These are phyloP conservation scores for Dimocarpus longan DNA, from an alignment of 345 rosid species.

Conservation along the genomic window DNA sequence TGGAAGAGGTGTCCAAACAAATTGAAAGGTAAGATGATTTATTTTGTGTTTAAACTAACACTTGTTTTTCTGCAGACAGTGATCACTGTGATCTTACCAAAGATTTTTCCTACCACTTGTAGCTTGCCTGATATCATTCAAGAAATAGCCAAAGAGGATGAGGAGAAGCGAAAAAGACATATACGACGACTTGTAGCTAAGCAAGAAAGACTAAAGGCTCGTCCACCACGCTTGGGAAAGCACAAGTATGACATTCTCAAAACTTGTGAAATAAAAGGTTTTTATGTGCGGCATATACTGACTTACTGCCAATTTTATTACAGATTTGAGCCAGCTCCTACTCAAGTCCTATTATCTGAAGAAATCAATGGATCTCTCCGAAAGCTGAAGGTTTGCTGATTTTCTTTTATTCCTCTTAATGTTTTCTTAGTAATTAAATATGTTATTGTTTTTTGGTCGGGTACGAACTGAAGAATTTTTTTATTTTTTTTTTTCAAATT, in stretches of 20 bases:
- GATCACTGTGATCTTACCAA: constrained; percentile 20
- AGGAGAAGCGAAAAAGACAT: constrained; percentile 67
- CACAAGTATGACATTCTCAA: constrained; percentile 61
- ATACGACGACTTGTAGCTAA: constrained; percentile 56
- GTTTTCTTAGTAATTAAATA: too few relatives aligned
- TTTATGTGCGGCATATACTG: background rate
- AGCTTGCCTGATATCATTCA: constrained; percentile 71
- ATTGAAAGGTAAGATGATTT: constrained; percentile 56
- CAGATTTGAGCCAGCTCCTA: constrained; percentile 83
- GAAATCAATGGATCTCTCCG: constrained; percentile 94
- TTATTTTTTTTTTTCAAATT: background rate
- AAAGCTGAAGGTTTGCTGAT: constrained; percentile 62
- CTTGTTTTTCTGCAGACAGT: background rate
- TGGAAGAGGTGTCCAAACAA: constrained; percentile 54
- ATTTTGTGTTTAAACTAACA: background rate
- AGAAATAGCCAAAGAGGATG: constrained; percentile 84
- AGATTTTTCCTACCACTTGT: constrained; percentile 20
- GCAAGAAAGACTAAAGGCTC: constrained; percentile 67
- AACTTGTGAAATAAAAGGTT: background rate
- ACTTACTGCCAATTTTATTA: constrained; percentile 15
- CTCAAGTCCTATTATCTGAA: constrained; percentile 85
- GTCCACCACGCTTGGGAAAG: constrained; percentile 94
- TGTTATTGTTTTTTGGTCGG: background rate
- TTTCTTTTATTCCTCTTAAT: background rate
- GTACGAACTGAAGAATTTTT: background rate